Conservation (phyloP, 2,329 filamentous ascomycete species). For the Didymella keratinophila region DNA sequence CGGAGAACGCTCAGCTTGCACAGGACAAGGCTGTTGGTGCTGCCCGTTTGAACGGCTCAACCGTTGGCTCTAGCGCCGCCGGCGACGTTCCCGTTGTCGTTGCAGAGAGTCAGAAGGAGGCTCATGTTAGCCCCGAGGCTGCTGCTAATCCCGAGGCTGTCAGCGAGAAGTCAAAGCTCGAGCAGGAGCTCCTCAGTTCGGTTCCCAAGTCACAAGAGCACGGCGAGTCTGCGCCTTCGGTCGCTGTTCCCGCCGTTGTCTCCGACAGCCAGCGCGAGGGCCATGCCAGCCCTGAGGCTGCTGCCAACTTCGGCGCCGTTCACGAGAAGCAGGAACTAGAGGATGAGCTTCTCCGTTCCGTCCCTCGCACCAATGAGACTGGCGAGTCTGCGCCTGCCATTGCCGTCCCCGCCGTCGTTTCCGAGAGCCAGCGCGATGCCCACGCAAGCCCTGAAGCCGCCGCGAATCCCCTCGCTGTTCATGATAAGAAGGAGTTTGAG, state of each 20-base stretch:
- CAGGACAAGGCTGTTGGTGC: constrained; percentile 48
- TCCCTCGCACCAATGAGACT: constrained; percentile 49
- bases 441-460: constrained; percentile 70
- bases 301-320: constrained; percentile 69
- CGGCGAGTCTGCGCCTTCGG: constrained; percentile 41
- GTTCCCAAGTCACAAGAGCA: constrained; percentile 53
- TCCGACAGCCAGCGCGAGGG: constrained; percentile 75
- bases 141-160: constrained; percentile 70
- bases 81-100: constrained; percentile 65
- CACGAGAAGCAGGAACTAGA: constrained; percentile 75
- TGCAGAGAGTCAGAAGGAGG: constrained; percentile 73
- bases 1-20: constrained; percentile 29
- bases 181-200: constrained; percentile 68
- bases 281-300: constrained; percentile 69
- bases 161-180: constrained; percentile 73
- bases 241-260: constrained; percentile 47
- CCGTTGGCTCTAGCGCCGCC: constrained; percentile 38
- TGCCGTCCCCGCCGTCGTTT: constrained; percentile 52
- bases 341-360: constrained; percentile 66
- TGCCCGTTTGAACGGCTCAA: constrained; percentile 37
- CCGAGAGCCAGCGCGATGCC: constrained; percentile 73
- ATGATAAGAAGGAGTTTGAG: constrained; percentile 75
- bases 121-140: constrained; percentile 69
- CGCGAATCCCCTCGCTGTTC: constrained; percentile 68
- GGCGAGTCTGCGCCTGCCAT: constrained; percentile 42